These are phyloP conservation scores for Amanita jacksonii DNA, from an alignment of 768 basidiomycete species.

Conservation along the genomic window DNA sequence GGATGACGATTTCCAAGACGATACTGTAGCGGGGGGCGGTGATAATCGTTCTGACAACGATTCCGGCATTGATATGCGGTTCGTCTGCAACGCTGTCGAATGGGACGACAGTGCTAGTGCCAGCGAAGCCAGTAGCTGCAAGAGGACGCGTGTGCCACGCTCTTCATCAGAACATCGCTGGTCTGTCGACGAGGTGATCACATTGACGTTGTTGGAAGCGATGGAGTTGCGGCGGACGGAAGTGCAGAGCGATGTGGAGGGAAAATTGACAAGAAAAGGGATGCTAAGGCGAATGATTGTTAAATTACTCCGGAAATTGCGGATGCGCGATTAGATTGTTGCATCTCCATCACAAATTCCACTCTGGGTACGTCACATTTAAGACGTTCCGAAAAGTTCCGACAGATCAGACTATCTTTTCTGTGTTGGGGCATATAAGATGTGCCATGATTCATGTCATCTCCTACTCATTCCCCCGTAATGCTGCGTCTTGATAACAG, in stretches of 20 bases:
- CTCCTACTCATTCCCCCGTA: background rate
- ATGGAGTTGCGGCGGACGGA: conserved; percentile 19
- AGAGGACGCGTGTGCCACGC: background rate
- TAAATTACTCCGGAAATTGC: background rate
- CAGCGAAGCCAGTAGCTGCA: background rate
- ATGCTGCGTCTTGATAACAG: background rate
- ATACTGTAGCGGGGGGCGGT: background rate
- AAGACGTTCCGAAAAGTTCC: too few species aligned
- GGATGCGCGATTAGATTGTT: too few species aligned
- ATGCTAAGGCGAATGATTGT: background rate
- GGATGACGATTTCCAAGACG: background rate
- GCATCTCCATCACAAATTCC: too few species aligned
- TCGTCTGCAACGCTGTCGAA: background rate
- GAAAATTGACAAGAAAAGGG: background rate
- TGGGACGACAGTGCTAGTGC: background rate
- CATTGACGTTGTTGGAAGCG: conserved; percentile 20
- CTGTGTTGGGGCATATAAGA: too few species aligned
- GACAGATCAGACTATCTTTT: too few species aligned
- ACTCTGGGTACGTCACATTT: too few species aligned
- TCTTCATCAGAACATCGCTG: background rate
- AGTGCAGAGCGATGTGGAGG: background rate
- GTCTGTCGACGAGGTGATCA: conserved; percentile 17
- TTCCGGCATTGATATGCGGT: conserved; percentile 1
- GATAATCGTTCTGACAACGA: background rate
- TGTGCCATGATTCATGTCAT: too few species aligned